Percentiles rank a stretch among this genome's conserved stretches.
Evolutionary conservation across 139 green algal genomes (phyloP).

Genomic region (Coccomyxa sp.): DNA sequence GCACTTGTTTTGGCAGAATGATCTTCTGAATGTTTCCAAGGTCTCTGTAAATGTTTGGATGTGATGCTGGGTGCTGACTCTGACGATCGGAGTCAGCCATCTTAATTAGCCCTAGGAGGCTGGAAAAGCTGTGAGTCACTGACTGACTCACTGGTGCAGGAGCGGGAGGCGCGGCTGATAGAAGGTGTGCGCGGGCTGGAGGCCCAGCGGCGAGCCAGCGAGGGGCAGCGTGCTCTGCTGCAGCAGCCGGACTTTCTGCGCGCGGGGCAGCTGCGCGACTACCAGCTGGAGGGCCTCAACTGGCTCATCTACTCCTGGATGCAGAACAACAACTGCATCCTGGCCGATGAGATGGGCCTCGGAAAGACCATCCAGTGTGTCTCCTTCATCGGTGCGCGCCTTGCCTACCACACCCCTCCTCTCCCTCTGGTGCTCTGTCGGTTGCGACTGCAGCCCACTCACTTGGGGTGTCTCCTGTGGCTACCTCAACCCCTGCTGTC

Average conservation of each 20-base stretch:
- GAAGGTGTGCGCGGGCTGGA: conserved; percentile 52
- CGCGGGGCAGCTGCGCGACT: conserved; percentile 77
- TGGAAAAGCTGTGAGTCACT: too few species aligned
- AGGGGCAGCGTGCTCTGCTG: conserved; percentile 42
- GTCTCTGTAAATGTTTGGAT: too few species aligned
- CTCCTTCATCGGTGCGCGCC: conserved; percentile 24
- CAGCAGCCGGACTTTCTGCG: conserved; percentile 69
- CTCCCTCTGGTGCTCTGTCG: background rate
- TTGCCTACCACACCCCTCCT: background rate
- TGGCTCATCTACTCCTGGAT: conserved; percentile 79
- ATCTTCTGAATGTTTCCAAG: too few species aligned
- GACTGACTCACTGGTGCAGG: conserved; percentile 16
- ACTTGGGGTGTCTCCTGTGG: background rate
- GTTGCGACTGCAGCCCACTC: background rate
- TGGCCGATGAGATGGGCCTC: conserved; percentile 94
- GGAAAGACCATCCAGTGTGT: conserved; percentile 83
- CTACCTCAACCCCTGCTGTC: too few species aligned
- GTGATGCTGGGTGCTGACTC: too few species aligned
- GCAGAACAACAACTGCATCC: conserved; percentile 79
- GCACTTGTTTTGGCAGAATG: too few species aligned
- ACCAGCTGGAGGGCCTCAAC: conserved; percentile 90
- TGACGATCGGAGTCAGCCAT: too few species aligned
- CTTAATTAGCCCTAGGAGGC: too few species aligned
- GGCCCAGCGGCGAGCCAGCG: conserved; percentile 33
- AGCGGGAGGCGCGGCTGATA: conserved; percentile 44